Evolutionary conservation across 208 protist species (phyloP), one percentile per base, ranked within the genome.

Genomic region (Naegleria gruberi): DNA sequence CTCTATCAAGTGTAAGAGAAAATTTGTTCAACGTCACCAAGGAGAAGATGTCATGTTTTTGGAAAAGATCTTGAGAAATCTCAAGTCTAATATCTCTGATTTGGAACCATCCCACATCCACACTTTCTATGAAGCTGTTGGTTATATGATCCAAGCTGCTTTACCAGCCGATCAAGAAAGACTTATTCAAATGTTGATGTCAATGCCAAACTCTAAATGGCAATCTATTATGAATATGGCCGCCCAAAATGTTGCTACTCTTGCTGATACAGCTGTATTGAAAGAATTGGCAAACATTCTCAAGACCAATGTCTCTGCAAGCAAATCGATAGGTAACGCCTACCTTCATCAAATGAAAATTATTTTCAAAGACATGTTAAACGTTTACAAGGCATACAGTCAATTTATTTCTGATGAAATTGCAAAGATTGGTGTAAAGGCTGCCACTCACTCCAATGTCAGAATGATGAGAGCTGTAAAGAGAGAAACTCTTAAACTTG

Each of bases 61-160:
- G 12, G 93, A 98, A 43, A 95, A 98, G 89, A 94, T 99, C 30
- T 94, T 99, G 0, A 89, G 92, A 42, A 92, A 94, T 4, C 96
- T 99, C 92, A 92, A 91, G 4, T 82, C 87, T 15, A 97, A 98
- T 43, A 99, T 98, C 7, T 93, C 92, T n/a, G 94, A 98, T 91
- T 94, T 99, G 23, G 94, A 96, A 73, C 94, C 94, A 73, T 91
- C 94, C 89, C 97, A 97, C 92, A 94, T 98, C 17, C 97, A 99
- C 34, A 97, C 96, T 6, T 99, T 99, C 91, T 99, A 99, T 93
- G 96, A 98, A 92, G 98, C 98, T 0, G 95, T 97, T 12, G 98
- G 97, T 34, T 96, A 95, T 91, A 99, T 99, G 94, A 95, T 99
- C 34, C 87, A 90, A 0, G 89, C 93, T 2, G 92, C 91, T 0